These are phyloP conservation scores for Naganishia kalamii DNA, from an alignment of 768 basidiomycete genomes.

Conservation along the genomic window DNA sequence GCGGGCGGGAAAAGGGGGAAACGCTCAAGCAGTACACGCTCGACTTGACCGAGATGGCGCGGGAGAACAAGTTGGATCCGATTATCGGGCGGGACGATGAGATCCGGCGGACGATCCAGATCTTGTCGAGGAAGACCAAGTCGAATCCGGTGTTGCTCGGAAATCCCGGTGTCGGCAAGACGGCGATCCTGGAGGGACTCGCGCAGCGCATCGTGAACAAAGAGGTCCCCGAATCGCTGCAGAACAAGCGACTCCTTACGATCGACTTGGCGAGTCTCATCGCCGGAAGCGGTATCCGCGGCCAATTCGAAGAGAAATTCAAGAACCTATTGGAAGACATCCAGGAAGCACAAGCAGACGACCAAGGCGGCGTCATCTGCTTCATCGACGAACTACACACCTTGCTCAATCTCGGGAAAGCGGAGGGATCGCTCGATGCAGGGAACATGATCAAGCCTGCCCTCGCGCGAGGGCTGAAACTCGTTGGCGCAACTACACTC, in stretches of 20 bases:
- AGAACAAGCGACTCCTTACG: slow-evolving; percentile 78
- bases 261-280: slow-evolving; percentile 76
- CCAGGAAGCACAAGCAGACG: slow-evolving; percentile 54
- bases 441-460: slow-evolving; percentile 87
- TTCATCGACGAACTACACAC: slow-evolving; percentile 92
- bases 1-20: slow-evolving; percentile 61
- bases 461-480: slow-evolving; percentile 74
- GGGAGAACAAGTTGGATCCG: slow-evolving; percentile 78
- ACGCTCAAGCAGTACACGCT: slow-evolving; percentile 77
- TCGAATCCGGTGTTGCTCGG: slow-evolving; percentile 70
- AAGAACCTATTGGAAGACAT: slow-evolving; percentile 84
- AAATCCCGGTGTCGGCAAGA: slow-evolving; percentile 89
- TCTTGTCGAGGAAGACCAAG: slow-evolving; percentile 80
- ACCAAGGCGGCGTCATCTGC: slow-evolving; percentile 66
- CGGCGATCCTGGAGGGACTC: slow-evolving; percentile 82
- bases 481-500: slow-evolving; percentile 85
- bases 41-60: slow-evolving; percentile 77
- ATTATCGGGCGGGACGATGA: slow-evolving; percentile 86
- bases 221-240: slow-evolving; percentile 88
- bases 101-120: slow-evolving; percentile 84
- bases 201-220: slow-evolving; percentile 78
- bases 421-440: slow-evolving; percentile 85
- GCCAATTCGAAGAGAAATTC: slow-evolving; percentile 90
- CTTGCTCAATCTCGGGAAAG: slow-evolving; percentile 79
- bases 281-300: slow-evolving; percentile 84